phyloP scores from a whole-genome alignment of 805 yeast species.

The Candida endomychidarum region DNA sequence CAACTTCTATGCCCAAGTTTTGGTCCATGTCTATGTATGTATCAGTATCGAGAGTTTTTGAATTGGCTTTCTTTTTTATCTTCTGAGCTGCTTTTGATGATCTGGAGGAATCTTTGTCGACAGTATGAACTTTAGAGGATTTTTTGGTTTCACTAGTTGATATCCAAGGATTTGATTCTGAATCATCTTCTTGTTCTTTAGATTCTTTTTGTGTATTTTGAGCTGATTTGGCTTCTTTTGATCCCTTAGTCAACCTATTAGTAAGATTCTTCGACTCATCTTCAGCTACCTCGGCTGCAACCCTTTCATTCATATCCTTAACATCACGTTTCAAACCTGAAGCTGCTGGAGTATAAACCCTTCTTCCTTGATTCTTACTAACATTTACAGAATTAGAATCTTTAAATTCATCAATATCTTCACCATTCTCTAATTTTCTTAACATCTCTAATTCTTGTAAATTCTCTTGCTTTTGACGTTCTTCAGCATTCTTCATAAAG shows the following conservation, averaged over 20 bases:
- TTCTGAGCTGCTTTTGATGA: constrained; percentile 41
- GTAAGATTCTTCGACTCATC: constrained; percentile 51
- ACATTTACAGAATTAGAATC: constrained; percentile 47
- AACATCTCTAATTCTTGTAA: constrained; percentile 50
- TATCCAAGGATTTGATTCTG: constrained; percentile 41
- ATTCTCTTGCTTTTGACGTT: constrained; percentile 61
- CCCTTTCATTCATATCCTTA: constrained; percentile 33
- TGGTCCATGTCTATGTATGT: constrained; percentile 50
- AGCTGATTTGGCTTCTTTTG: constrained; percentile 14
- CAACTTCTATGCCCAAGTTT: constrained; percentile 40
- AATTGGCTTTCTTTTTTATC: constrained; percentile 36
- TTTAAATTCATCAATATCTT: constrained; percentile 38
- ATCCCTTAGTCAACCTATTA: constrained; percentile 35
- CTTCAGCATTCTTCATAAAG: constrained; percentile 90
- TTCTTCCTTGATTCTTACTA: constrained; percentile 69
- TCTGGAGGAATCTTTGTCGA: constrained; percentile 39
- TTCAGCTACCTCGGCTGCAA: constrained; percentile 45
- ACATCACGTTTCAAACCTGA: constrained; percentile 37
- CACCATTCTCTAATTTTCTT: constrained; percentile 45
- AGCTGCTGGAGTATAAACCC: constrained; percentile 71
- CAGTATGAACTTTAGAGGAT: constrained; percentile 28
- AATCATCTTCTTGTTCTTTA: constrained; percentile 12
- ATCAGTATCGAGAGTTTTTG: constrained; percentile 34
- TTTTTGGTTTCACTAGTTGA: constrained; percentile 22
- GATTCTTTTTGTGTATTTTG: constrained; percentile 5